Conservation (phyloP, 257 asterid genomes). For the Hygrophila difformis region DNA sequence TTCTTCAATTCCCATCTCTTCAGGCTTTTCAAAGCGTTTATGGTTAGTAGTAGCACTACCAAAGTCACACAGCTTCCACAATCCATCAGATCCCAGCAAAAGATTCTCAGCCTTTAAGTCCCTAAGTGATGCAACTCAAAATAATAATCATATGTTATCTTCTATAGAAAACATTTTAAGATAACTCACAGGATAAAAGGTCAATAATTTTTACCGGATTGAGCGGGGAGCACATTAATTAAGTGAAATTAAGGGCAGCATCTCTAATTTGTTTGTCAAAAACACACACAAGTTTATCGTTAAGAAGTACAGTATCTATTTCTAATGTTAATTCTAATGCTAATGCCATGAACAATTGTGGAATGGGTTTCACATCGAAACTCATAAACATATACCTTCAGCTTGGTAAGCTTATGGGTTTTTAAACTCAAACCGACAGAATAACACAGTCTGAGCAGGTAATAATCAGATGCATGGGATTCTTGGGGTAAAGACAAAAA, state of each 20-base stretch:
- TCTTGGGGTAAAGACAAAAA: no score
- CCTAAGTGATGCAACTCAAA: slow-evolving; percentile 36
- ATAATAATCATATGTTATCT: slow-evolving; percentile 14
- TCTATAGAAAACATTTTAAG: no score
- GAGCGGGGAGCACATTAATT: no score
- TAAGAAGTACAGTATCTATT: no score
- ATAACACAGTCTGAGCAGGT: not conserved
- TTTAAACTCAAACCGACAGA: not conserved
- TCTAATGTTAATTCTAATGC: not conserved
- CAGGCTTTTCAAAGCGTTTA: slow-evolving; percentile 93
- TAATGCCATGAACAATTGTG: slow-evolving; percentile 4
- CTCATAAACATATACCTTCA: not conserved
- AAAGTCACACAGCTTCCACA: slow-evolving; percentile 94
- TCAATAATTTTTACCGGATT: no score
- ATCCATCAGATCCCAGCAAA: slow-evolving; percentile 89
- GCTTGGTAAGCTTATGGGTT: slow-evolving; percentile 1
- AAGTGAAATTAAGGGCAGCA: no score
- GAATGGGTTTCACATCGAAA: slow-evolving; percentile 4
- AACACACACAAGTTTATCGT: slow-evolving; percentile 1
- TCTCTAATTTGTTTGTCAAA: no score
- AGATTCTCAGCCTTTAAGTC: slow-evolving; percentile 97
- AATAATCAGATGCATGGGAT: no score
- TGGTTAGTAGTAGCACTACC: slow-evolving; percentile 95
- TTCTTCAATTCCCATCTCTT: slow-evolving; percentile 99
- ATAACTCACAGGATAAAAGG: no score